Evolutionary conservation across 768 basidiomycete species (phyloP), one percentile per base, ranked within the genome.

Genomic region (Suillus bovinus): DNA sequence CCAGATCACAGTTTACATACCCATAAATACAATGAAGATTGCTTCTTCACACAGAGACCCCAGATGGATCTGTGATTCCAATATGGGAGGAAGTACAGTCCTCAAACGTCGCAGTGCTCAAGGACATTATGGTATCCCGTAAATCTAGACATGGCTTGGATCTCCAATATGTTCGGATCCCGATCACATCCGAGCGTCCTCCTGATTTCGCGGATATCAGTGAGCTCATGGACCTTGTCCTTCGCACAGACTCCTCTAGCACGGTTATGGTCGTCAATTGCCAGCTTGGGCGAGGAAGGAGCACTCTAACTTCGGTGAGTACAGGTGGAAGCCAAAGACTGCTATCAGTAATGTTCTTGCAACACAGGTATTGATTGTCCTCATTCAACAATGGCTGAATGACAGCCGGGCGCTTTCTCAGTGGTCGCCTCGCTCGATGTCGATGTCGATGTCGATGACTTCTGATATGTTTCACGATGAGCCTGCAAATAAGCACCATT

Each of bases 221-320:
- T 64, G 89, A 92, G 64, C 80, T 96, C 29, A 88, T 95, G 63
- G 87, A 91, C 22, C 82, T 95, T 2, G 88, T 91, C 33, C 79
- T 94, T 42, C 81, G 88, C 11, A 86, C 86, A 6, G 80, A 86
- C 59, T 83, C 88, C 8, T 80, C 83, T 24, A 82, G 84, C 42
- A 89, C 90, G 0, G 91, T 91, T 1, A 90, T 99, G 61, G 88
- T 99, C 20, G 84, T 99, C 39, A 99, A 99, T 70, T 97, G 96
- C 69, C 97, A 99, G 70, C 84, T 99, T 16, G 96, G 94, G 5
- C 82, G 94, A 34, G 96, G 96, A 11, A 82, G 97, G 68, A 96
- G 94, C 63, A 96, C 96, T 0, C 76, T 94, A 55, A 88, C 94
- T n/a, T 91, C 95, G 20, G 92, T 91, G 60, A 65, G 87, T 71